These are phyloP conservation scores for Esteya vermicola DNA, from an alignment of 2,329 filamentous ascomycete genomes.

Conservation along the genomic window DNA sequence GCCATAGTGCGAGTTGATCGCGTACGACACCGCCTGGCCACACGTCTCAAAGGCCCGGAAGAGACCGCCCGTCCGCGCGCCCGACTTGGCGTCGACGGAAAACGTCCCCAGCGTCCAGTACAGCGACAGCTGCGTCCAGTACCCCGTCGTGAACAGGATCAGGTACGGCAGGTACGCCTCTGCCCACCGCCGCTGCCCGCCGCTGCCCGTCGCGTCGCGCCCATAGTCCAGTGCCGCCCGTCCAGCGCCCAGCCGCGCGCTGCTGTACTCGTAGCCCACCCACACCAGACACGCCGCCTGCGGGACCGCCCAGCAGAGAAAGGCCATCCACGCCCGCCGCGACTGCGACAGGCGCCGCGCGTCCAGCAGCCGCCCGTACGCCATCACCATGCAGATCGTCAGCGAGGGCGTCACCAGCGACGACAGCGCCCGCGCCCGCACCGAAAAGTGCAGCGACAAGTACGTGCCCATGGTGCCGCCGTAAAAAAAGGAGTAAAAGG, in stretches of 20 bases:
- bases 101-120: slow-evolving; percentile 3
- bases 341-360: neutral
- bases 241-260: neutral
- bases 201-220: too few relatives aligned
- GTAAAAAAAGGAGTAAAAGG: slow-evolving; percentile 1
- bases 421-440: neutral
- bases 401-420: neutral
- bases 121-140: slow-evolving; percentile 3
- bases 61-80: slow-evolving; percentile 1
- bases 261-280: slow-evolving; percentile 1
- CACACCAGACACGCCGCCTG: neutral
- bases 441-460: slow-evolving; percentile 1
- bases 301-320: neutral
- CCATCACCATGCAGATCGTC: neutral
- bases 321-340: neutral
- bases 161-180: slow-evolving; percentile 2
- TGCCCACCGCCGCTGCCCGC: neutral
- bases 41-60: slow-evolving; percentile 3
- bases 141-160: neutral
- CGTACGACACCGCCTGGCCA: slow-evolving; percentile 4
- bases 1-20: slow-evolving; percentile 2
- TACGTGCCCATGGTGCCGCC: slow-evolving; percentile 2
- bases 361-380: neutral
- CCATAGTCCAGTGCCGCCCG: neutral
- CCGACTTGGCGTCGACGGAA: neutral